A percentile compares a stretch with the other conserved stretches of the same genome.
These are phyloP conservation scores for Gynostemma pentaphyllum DNA, from an alignment of 306 rosid genomes.

Conservation along the genomic window DNA sequence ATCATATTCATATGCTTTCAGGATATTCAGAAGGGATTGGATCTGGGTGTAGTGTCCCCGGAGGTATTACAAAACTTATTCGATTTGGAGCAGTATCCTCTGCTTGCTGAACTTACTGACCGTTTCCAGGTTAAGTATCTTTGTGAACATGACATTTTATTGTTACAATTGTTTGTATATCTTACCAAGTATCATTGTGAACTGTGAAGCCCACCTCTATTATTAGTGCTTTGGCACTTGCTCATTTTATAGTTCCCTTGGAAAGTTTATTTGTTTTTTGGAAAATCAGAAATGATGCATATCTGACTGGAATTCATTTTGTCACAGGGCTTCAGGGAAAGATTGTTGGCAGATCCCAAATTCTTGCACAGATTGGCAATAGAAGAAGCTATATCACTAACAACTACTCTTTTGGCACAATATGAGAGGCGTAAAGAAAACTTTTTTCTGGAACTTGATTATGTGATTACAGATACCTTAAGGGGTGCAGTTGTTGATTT, in stretches of 20 bases:
- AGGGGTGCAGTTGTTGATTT: constrained; percentile 84
- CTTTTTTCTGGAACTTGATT: constrained; percentile 78
- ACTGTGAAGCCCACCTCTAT: not conserved
- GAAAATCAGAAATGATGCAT: not conserved
- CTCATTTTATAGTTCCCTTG: not conserved
- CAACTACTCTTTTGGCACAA: constrained; percentile 75
- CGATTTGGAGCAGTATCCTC: constrained; percentile 86
- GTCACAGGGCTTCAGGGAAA: constrained; percentile 94
- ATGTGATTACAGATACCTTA: constrained; percentile 69
- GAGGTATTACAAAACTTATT: constrained; percentile 87
- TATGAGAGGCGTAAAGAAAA: constrained; percentile 79
- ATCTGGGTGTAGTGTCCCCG: constrained; percentile 92
- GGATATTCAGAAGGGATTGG: constrained; percentile 97
- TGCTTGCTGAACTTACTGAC: constrained; percentile 70
- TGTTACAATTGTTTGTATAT: constrained; percentile 11
- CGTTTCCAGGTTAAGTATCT: constrained; percentile 66
- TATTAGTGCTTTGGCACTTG: not conserved
- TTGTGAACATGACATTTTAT: constrained; percentile 4
- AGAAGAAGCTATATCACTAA: constrained; percentile 82
- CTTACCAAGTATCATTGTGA: too few relatives aligned
- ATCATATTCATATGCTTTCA: constrained; percentile 22
- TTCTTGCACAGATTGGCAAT: constrained; percentile 89
- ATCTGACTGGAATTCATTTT: constrained; percentile 13
- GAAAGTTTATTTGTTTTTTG: not conserved
- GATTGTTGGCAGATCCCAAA: constrained; percentile 94